Conservation (phyloP, 208 protist species). For the Wallacemonas sp. region DNA sequence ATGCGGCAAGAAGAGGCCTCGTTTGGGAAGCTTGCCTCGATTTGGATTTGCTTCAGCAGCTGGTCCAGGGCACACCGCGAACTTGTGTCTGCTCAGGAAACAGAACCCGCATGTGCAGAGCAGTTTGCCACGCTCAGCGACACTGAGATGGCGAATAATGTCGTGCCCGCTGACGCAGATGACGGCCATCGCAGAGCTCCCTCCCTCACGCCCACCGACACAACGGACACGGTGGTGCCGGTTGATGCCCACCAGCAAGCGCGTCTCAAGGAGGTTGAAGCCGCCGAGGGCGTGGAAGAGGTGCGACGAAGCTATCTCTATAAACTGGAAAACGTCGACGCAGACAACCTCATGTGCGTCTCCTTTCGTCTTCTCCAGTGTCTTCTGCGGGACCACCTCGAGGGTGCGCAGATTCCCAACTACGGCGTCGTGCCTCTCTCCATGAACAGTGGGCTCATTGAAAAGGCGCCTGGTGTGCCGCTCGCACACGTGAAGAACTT, state of each 20-base stretch:
- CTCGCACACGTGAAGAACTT: conserved; percentile 32
- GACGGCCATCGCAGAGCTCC: no score
- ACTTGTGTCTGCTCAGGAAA: neutral
- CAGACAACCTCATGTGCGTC: conserved; percentile 84
- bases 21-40: conserved; percentile 26
- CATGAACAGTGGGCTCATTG: conserved; percentile 58
- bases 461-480: conserved; percentile 42
- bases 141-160: no score
- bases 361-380: conserved; percentile 53
- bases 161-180: no score
- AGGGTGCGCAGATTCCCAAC: conserved; percentile 45
- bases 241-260: neutral
- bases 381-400: conserved; percentile 46
- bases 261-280: neutral
- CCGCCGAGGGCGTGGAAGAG: neutral
- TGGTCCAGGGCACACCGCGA: conserved; percentile 22
- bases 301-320: conserved; percentile 53
- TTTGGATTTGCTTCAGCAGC: conserved; percentile 48
- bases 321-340: conserved; percentile 75
- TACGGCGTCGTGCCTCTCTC: conserved; percentile 77
- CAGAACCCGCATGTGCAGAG: neutral
- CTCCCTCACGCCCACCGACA: no score
- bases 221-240: no score
- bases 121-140: neutral
- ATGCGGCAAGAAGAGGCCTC: conserved; percentile 29